A percentile compares a stretch with the other conserved stretches of the same genome.
phyloP scores from a whole-genome alignment of 352 stramenopile genomes.

The Globisporangium uncinulatum region DNA sequence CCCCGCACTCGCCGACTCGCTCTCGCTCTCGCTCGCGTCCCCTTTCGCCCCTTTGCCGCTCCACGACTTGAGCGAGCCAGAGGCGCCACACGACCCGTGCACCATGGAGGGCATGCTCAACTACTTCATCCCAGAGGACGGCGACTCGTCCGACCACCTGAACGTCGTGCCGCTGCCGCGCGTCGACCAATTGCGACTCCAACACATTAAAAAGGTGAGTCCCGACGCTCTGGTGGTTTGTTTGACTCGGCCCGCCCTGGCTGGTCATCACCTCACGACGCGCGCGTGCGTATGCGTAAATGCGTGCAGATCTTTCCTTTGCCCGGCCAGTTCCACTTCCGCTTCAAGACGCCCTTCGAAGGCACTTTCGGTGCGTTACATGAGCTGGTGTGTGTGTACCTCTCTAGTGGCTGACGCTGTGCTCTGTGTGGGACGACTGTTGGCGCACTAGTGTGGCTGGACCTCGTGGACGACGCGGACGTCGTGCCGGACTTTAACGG shows the following conservation, averaged over 20 bases:
- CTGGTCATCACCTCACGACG: neutral
- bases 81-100: too few species aligned
- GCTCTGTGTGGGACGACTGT: neutral
- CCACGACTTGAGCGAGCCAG: too few species aligned
- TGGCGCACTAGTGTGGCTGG: constrained; percentile 60
- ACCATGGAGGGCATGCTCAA: constrained; percentile 85
- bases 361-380: constrained; percentile 64
- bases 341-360: constrained; percentile 84
- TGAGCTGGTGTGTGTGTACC: neutral
- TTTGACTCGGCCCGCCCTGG: too few species aligned
- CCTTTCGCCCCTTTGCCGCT: too few species aligned
- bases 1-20: too few species aligned
- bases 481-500: constrained; percentile 76
- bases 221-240: neutral
- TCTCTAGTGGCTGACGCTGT: neutral
- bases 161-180: constrained; percentile 80
- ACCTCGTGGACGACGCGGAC: constrained; percentile 67
- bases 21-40: too few species aligned
- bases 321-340: constrained; percentile 78
- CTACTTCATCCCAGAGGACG: constrained; percentile 85
- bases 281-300: neutral
- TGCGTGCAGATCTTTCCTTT: constrained; percentile 58
- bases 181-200: constrained; percentile 63
- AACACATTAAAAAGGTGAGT: constrained; percentile 64
- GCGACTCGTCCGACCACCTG: constrained; percentile 79